Percentiles rank a stretch among this genome's conserved stretches.
Evolutionary conservation across 2,329 filamentous ascomycete genomes (phyloP).

Genomic region (Balansia obtecta): DNA sequence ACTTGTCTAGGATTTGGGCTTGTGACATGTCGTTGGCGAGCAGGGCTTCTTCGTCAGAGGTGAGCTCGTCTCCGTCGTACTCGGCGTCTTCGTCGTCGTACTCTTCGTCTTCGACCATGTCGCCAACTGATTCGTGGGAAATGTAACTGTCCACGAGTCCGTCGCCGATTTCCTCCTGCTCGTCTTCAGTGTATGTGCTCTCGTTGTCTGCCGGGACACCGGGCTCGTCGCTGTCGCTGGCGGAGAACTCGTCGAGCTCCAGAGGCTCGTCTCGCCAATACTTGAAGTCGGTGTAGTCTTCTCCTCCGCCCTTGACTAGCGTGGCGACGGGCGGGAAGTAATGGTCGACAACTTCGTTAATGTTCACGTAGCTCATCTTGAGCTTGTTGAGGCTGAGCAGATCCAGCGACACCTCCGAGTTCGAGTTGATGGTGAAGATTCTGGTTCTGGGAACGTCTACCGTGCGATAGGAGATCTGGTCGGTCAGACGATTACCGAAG

Average conservation of each 20-base stretch:
- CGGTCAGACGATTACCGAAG: slow-evolving; percentile 91
- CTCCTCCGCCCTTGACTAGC: slow-evolving; percentile 76
- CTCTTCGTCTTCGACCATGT: slow-evolving; percentile 27
- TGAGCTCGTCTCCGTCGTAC: slow-evolving; percentile 26
- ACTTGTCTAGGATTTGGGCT: slow-evolving; percentile 5
- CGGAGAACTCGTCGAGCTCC: slow-evolving; percentile 79
- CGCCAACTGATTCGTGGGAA: slow-evolving; percentile 33
- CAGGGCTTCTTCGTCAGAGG: slow-evolving; percentile 10
- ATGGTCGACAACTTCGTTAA: slow-evolving; percentile 94
- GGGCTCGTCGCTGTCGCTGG: slow-evolving; percentile 56
- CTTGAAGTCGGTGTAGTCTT: slow-evolving; percentile 92
- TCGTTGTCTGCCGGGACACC: slow-evolving; percentile 34
- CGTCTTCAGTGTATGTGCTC: slow-evolving; percentile 30
- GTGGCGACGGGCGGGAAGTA: slow-evolving; percentile 91
- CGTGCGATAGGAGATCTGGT: slow-evolving; percentile 88
- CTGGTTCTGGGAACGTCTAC: slow-evolving; percentile 89
- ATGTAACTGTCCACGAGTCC: slow-evolving; percentile 45
- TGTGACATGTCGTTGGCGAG: slow-evolving; percentile 8
- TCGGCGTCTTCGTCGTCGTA: slow-evolving; percentile 24
- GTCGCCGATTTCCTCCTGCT: slow-evolving; percentile 26
- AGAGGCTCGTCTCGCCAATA: slow-evolving; percentile 86
- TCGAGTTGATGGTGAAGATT: slow-evolving; percentile 98
- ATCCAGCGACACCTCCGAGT: slow-evolving; percentile 88
- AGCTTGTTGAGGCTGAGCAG: slow-evolving; percentile 84
- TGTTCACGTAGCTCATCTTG: slow-evolving; percentile 92